phyloP scores from a whole-genome alignment of 2,329 filamentous ascomycete genomes.

The Fusarium secorum region DNA sequence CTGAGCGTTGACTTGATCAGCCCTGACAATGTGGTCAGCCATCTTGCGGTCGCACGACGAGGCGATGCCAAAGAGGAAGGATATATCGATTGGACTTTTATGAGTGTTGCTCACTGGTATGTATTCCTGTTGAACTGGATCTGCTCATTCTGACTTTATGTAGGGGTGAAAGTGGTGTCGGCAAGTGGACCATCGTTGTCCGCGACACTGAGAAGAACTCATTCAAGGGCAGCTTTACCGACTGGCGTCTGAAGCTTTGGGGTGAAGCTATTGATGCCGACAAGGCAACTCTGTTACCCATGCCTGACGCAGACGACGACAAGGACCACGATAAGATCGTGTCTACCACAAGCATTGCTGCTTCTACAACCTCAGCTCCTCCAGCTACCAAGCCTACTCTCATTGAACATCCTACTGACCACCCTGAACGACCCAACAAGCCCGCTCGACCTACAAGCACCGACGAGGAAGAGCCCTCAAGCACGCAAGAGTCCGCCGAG shows the following conservation, averaged over 20 bases:
- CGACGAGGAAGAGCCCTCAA: constrained; percentile 42
- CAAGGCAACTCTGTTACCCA: constrained; percentile 77
- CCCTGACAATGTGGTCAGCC: constrained; percentile 80
- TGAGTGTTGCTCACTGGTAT: constrained; percentile 96
- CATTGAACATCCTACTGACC: constrained; percentile 63
- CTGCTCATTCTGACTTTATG: constrained; percentile 42
- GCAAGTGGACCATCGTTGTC: constrained; percentile 90
- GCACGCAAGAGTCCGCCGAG: constrained; percentile 45
- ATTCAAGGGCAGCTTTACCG: constrained; percentile 78
- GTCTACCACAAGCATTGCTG: constrained; percentile 62
- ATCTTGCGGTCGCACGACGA: constrained; percentile 79
- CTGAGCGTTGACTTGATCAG: constrained; percentile 91
- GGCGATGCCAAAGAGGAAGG: constrained; percentile 72
- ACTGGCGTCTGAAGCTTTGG: constrained; percentile 96
- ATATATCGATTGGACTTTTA: constrained; percentile 97
- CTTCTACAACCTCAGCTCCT: constrained; percentile 68
- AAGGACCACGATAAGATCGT: constrained; percentile 75
- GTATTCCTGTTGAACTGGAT: constrained; percentile 39
- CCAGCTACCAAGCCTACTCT: constrained; percentile 54
- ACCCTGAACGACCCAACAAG: constrained; percentile 70
- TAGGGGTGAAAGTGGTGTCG: constrained; percentile 87
- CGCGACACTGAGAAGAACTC: constrained; percentile 85
- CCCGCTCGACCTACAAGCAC: constrained; percentile 48
- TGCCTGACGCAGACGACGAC: constrained; percentile 85
- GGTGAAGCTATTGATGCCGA: constrained; percentile 82